Evolutionary conservation across 2,329 filamentous ascomycete species (phyloP), one percentile per base, ranked within the genome.

Genomic region (Penicillium sp.): DNA sequence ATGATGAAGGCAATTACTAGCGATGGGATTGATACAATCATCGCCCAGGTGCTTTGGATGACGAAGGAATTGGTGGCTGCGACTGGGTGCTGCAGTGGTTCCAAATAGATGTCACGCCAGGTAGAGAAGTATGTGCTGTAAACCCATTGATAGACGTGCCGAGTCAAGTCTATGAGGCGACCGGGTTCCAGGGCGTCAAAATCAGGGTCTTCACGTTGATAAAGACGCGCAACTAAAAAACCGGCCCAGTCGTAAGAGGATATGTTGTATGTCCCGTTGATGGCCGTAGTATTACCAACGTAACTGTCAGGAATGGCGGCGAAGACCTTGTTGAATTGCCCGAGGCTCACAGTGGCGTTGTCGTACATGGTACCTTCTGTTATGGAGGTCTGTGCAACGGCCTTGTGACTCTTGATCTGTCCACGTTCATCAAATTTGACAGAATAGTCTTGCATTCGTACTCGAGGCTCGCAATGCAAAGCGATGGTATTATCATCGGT

Each of bases 301-400:
- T 67, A 73, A 43, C 62, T 72, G 50, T 71, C 70, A 1, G 71
- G 70, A 13, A 73, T 73, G 2, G 70, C 64, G 5, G 70, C 70
- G 60, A 73, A 73, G 3, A 71, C 68, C 54, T 72, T 73, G 61
- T 73, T 73, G 58, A 73, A 73, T 44, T 73, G 70, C 1, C 70
- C 71, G 27, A 73, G 55, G 35, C 69, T 72, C 50, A 70, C 53
- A 4, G 70, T 73, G 5, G 70, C 71, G 51, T 73, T 73, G 13
- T 70, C 62, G 42, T 68, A 69, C 69, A 73, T 71, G 10, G 58
- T 29, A 3, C 70, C 71, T 1, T 60, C 53, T 1, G 56, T 62
- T 39, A 71, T 67, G 0, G 52, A 51, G 4, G 62, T 71, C 2
- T 66, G 44, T 1, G 59, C 26, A 25, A 71, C 13, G 5, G 59